Evolutionary conservation across 176 grass and related monocot genomes (phyloP), one percentile per base, ranked within the genome.

Genomic region (Bolboschoenus planiculmis): DNA sequence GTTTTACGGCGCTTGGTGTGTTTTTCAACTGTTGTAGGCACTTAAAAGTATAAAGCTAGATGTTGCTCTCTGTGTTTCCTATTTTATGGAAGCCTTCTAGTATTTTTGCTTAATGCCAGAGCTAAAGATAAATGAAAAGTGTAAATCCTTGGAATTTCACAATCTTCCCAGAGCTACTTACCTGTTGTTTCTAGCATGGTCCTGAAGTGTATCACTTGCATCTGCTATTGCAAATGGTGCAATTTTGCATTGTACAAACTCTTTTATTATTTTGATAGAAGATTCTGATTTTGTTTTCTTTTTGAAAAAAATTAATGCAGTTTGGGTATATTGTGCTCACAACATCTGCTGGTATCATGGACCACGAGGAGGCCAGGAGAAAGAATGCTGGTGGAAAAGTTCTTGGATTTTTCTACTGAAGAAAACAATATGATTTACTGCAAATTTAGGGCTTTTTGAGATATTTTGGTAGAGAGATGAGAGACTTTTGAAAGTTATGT

Each of bases 261-360:
- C 7, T 10, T 23, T 1, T 24, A 8, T 58, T 24, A 26, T 29
- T 59, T 10, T 4, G 18, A 1, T 62, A 13, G 11, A 30, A 30
- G 26, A 27, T 77, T 51, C 47, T 53, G 1, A 51, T 9, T 33
- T 47, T 47, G 20, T 78, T 13, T 71, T 29, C 23, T 26, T 11
- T 59, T 59, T 2, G 13, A 18, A 51, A 47, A 62, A 31, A 30
- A 55, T 20, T 70, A 70, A 56, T 93, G 71, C 78, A 93, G 91
- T 93, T 93, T 83, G 91, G 91, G 2, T 90, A 93, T 83, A 93
- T 93, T 75, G 91, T 90, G 76, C 84, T 93, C 57, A 93, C 91
- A 10, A 93, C 91, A 56, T 93, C 91, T 87, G 91, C 91, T 46
- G 91, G 91, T 10, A 93, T 93, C 59, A 93, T 93, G 91, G 88